Percentiles rank a stretch among this genome's conserved stretches.
Conservation (phyloP, 257 asterid genomes). For the Apocynum venetum region DNA sequence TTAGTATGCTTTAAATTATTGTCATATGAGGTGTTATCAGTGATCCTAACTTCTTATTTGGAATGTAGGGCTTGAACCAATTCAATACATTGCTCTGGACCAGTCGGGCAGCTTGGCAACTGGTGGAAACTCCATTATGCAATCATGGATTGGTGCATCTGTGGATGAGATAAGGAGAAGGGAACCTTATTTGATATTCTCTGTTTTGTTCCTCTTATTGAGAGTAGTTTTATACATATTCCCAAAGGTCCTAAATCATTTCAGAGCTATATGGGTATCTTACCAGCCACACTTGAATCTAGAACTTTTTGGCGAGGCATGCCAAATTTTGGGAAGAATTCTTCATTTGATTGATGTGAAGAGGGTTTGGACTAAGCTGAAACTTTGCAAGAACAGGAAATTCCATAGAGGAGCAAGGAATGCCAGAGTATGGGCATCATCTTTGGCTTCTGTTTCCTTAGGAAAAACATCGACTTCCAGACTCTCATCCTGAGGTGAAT, state of each 20-base stretch:
- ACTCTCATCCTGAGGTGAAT: slow-evolving; percentile 34
- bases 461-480: slow-evolving; percentile 52
- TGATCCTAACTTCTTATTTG: background rate
- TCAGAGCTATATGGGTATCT: slow-evolving; percentile 49
- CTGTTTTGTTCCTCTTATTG: slow-evolving; percentile 36
- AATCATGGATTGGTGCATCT: slow-evolving; percentile 19
- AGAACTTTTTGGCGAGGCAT: slow-evolving; percentile 57
- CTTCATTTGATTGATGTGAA: slow-evolving; percentile 53
- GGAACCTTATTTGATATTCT: slow-evolving; percentile 31
- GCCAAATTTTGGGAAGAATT: slow-evolving; percentile 52
- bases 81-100: slow-evolving; percentile 19
- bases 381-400: slow-evolving; percentile 54
- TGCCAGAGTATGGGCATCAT: slow-evolving; percentile 83
- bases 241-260: slow-evolving; percentile 36
- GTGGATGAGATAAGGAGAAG: slow-evolving; percentile 13
- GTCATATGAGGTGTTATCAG: background rate
- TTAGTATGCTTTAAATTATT: background rate
- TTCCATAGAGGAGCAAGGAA: slow-evolving; percentile 61
- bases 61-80: slow-evolving; percentile 25
- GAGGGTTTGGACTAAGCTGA: slow-evolving; percentile 59
- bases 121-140: slow-evolving; percentile 7
- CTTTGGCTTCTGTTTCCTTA: slow-evolving; percentile 65
- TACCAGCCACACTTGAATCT: slow-evolving; percentile 50
- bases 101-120: slow-evolving; percentile 12
- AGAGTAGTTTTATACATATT: slow-evolving; percentile 42